These are phyloP conservation scores for Dorcoceras hygrometricum DNA, from an alignment of 257 asterid species.

Conservation along the genomic window DNA sequence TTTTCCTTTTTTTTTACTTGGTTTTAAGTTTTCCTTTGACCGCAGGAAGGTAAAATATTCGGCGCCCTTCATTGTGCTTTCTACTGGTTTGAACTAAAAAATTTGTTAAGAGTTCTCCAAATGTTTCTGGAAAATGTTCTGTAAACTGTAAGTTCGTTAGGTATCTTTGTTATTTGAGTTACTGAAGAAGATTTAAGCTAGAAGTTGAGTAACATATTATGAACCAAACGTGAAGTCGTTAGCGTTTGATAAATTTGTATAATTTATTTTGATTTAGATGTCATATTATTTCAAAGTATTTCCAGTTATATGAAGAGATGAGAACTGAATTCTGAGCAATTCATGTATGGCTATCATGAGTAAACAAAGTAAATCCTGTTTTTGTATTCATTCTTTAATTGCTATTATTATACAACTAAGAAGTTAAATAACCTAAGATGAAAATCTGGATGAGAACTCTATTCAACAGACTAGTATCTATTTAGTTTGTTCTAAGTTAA, in stretches of 20 bases:
- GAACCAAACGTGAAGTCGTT: background rate
- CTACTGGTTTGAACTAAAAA: background rate
- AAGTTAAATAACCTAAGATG: too few species aligned
- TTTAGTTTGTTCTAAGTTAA: constrained; percentile 4
- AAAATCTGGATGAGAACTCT: background rate
- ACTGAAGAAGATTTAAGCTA: background rate
- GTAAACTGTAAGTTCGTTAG: background rate
- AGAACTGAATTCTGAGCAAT: background rate
- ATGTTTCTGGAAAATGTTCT: background rate
- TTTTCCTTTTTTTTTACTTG: too few species aligned
- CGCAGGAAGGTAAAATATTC: constrained; percentile 66
- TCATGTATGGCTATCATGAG: background rate
- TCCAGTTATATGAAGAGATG: background rate
- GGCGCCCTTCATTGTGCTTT: background rate
- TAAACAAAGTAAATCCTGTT: too few species aligned
- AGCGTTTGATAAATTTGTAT: too few species aligned
- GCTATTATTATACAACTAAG: too few species aligned
- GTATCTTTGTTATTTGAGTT: background rate
- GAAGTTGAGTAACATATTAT: too few species aligned
- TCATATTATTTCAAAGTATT: too few species aligned
- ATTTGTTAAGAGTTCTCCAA: background rate
- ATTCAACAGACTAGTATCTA: background rate
- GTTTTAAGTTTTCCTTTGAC: too few species aligned
- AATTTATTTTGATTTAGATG: too few species aligned
- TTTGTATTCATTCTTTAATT: too few species aligned